A percentile compares a stretch with the other conserved stretches of the same genome.
Conservation (phyloP, 345 rosid species). For the Salix suchowensis region DNA sequence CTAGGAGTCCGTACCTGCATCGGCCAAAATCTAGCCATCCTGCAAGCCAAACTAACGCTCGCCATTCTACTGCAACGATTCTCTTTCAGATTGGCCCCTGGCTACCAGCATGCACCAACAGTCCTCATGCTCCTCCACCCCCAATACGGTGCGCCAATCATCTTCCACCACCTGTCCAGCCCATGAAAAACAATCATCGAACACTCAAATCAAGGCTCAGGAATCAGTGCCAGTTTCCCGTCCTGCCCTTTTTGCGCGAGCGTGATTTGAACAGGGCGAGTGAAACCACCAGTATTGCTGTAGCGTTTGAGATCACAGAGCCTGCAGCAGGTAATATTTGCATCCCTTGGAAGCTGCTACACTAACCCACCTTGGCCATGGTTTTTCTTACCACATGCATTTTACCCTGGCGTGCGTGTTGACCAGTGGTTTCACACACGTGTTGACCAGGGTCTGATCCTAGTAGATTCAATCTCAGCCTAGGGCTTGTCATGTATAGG, state of each 20-base stretch:
- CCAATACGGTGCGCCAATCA: conserved; percentile 55
- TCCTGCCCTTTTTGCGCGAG: conserved; percentile 4
- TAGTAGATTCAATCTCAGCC: conserved; percentile 7
- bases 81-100: conserved; percentile 38
- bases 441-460: conserved; percentile 8
- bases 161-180: conserved; percentile 36
- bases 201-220: conserved; percentile 12
- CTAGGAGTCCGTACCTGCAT: conserved; percentile 62
- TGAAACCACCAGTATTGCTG: background rate
- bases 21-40: conserved; percentile 56
- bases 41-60: conserved; percentile 50
- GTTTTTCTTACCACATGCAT: background rate
- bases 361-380: conserved; percentile 11
- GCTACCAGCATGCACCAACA: conserved; percentile 50
- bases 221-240: background rate
- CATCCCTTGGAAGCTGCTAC: background rate
- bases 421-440: background rate
- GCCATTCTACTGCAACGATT: conserved; percentile 34
- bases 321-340: background rate
- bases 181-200: background rate
- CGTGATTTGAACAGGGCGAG: background rate
- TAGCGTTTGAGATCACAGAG: background rate
- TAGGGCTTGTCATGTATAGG: conserved; percentile 12
- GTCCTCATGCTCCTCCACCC: conserved; percentile 47
- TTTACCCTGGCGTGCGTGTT: conserved; percentile 9